Conservation (phyloP, 441 rosid genomes). For the Rhodomyrtus psidioides region DNA sequence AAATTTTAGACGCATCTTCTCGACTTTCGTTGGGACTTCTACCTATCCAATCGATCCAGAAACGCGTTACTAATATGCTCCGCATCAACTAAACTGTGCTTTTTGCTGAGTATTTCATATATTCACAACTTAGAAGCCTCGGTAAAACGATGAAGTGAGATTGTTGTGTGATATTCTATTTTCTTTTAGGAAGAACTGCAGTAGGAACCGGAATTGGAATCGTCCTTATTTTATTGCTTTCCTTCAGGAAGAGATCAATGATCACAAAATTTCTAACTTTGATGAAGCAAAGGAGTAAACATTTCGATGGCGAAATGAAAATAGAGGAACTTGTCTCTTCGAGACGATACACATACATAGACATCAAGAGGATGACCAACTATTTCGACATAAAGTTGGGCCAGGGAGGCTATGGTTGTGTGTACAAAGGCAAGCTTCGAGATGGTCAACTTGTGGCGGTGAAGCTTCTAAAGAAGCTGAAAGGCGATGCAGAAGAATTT, state of each 20-base stretch:
- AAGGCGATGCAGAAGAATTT: background rate
- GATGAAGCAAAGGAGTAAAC: background rate
- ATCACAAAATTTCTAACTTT: background rate
- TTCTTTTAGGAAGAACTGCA: background rate
- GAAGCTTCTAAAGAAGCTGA: background rate
- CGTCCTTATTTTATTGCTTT: background rate
- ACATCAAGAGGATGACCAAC: background rate
- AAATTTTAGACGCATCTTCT: no score
- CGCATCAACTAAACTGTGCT: no score
- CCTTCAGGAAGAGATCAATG: background rate
- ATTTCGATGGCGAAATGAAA: background rate
- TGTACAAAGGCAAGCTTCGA: background rate
- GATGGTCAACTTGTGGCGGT: background rate
- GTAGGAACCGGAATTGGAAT: background rate
- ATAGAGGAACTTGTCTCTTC: background rate
- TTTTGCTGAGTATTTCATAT: no score
- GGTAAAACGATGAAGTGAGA: background rate
- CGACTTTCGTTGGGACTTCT: no score
- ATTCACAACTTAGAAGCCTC: background rate
- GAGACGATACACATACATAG: background rate
- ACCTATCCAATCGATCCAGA: no score
- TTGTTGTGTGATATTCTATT: rapidly evolving
- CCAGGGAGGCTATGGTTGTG: background rate
- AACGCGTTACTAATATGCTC: no score
- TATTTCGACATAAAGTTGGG: background rate